Evolutionary conservation across 169 alveolate species (phyloP).

Genomic region (Plasmodium billcollinsi): DNA sequence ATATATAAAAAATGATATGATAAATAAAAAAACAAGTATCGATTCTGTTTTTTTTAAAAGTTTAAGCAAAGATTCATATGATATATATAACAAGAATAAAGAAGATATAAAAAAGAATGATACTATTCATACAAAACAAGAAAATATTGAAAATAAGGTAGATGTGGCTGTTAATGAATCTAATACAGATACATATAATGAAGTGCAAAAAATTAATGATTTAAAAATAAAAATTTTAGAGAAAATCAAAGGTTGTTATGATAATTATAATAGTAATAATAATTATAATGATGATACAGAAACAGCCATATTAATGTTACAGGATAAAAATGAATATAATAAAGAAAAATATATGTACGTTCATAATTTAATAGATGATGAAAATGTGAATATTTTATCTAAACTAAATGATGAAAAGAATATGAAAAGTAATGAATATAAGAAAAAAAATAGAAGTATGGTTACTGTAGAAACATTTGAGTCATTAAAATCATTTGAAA

Average conservation of each 20-base stretch:
- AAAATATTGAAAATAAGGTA: not conserved
- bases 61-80: conserved; percentile 32
- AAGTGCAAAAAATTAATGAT: conserved; percentile 50
- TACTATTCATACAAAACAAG: not conserved
- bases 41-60: conserved; percentile 72
- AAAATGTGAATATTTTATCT: not conserved
- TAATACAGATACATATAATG: conserved; percentile 43
- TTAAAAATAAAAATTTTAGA: conserved; percentile 62
- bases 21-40: conserved; percentile 71
- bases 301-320: conserved; percentile 50
- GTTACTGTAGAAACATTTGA: conserved; percentile 53
- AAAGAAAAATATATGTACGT: not conserved
- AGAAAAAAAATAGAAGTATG: conserved; percentile 10
- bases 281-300: not conserved
- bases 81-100: not conserved
- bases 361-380: not conserved
- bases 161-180: not conserved
- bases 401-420: not conserved
- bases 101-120: conserved; percentile 4
- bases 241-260: conserved; percentile 64
- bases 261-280: conserved; percentile 18
- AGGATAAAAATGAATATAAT: conserved; percentile 26
- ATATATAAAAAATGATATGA: conserved; percentile 41
- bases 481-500: conserved; percentile 43
- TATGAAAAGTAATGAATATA: not conserved